Conservation (phyloP, 495 filamentous ascomycete genomes). For the Penicillium longicatenatum region DNA sequence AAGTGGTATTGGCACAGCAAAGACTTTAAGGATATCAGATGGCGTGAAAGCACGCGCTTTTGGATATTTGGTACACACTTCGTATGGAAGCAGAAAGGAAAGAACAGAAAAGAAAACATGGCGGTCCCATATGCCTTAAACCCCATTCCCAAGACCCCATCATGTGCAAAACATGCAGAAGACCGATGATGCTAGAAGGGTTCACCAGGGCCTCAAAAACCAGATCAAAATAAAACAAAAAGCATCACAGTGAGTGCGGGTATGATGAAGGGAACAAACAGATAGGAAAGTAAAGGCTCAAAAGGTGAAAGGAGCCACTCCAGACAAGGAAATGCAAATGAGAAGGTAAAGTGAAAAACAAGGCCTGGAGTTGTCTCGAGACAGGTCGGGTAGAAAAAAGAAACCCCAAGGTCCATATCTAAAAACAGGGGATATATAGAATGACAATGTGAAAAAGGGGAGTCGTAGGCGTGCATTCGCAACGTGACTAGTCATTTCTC, state of each 20-base stretch:
- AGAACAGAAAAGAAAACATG: conserved; percentile 8
- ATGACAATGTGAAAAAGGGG: conserved; percentile 21
- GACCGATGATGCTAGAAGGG: conserved; percentile 9
- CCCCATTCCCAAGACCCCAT: conserved; percentile 18
- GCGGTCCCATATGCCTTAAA: conserved; percentile 14
- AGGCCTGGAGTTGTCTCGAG: not conserved
- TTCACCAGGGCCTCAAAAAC: conserved; percentile 6
- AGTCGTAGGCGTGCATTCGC: conserved; percentile 23
- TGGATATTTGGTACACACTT: conserved; percentile 29
- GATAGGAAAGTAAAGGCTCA: conserved; percentile 14
- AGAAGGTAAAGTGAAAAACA: conserved; percentile 8
- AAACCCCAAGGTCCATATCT: conserved; percentile 16
- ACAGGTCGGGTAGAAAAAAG: not conserved
- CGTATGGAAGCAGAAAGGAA: conserved; percentile 9
- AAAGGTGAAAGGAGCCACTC: conserved; percentile 14
- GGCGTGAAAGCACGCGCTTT: conserved; percentile 17
- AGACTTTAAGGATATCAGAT: conserved; percentile 10
- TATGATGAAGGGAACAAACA: conserved; percentile 25
- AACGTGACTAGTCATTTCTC: conserved; percentile 35
- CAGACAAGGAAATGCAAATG: conserved; percentile 3
- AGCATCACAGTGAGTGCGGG: conserved; percentile 24
- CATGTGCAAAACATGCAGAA: conserved; percentile 17
- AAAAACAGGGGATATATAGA: conserved; percentile 26
- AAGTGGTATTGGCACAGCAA: conserved; percentile 8
- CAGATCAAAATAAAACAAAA: not conserved